A percentile compares a stretch with the other conserved stretches of the same genome.
phyloP scores from a whole-genome alignment of 345 rosid genomes.

The Gossypium arboreum region DNA sequence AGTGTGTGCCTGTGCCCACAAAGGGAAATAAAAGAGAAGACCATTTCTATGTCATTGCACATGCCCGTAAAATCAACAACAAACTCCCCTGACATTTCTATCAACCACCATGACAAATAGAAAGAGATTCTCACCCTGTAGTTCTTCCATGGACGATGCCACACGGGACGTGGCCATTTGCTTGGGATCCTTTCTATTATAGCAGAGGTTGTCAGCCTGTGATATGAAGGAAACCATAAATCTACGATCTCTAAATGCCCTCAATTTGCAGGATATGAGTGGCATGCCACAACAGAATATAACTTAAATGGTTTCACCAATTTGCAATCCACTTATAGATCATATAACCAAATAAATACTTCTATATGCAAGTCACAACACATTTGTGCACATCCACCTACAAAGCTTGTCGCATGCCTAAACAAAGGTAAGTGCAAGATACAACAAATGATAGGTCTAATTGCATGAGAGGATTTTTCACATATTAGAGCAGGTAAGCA shows the following conservation, averaged over 20 bases:
- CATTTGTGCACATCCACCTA: background rate
- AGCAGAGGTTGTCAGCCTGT: constrained; percentile 77
- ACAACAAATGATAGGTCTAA: background rate
- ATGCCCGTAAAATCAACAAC: background rate
- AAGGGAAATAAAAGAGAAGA: background rate
- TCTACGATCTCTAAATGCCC: background rate
- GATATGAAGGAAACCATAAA: constrained; percentile 7
- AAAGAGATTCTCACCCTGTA: constrained; percentile 61
- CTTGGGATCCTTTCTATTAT: constrained; percentile 95
- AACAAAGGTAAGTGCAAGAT: background rate
- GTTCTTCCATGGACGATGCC: constrained; percentile 99
- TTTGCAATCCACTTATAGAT: constrained; percentile 8
- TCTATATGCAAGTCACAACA: background rate
- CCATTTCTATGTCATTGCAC: background rate
- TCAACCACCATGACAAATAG: background rate
- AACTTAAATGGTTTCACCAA: background rate
- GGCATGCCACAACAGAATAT: background rate
- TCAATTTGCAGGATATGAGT: background rate
- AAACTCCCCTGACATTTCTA: background rate
- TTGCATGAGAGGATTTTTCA: background rate
- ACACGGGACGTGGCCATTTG: constrained; percentile 95
- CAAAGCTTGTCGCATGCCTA: background rate
- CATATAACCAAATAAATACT: background rate
- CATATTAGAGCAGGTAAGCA: background rate
- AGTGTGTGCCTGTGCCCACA: background rate